Evolutionary conservation across 495 filamentous ascomycete genomes (phyloP).

Genomic region (Hypoxylon lenormandii): DNA sequence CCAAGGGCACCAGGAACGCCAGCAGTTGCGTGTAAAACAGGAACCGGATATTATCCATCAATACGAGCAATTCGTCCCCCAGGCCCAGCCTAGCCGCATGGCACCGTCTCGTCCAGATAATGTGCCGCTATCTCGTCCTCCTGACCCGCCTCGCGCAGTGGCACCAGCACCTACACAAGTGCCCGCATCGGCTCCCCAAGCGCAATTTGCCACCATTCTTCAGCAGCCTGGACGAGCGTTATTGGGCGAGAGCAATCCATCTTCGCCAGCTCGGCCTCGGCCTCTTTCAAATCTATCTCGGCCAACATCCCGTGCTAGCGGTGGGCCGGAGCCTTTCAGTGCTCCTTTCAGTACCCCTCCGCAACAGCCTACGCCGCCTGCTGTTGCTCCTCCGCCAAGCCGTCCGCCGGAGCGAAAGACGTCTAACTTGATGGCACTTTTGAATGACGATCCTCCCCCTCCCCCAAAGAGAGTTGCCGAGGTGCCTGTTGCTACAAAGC

Average conservation of each 20-base stretch:
- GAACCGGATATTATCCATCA: conserved; percentile 57
- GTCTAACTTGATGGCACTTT: conserved; percentile 62
- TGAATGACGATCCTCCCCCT: conserved; percentile 62
- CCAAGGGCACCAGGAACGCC: conserved; percentile 48
- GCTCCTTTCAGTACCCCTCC: conserved; percentile 52
- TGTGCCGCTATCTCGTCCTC: conserved; percentile 55
- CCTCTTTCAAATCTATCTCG: conserved; percentile 52
- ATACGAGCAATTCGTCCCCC: conserved; percentile 51
- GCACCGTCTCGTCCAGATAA: conserved; percentile 55
- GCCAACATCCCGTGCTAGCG: conserved; percentile 47
- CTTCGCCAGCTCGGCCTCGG: conserved; percentile 48
- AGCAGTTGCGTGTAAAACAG: conserved; percentile 58
- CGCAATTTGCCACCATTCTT: conserved; percentile 47
- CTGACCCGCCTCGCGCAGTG: conserved; percentile 56
- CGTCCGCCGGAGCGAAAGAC: conserved; percentile 59
- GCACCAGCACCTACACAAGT: conserved; percentile 33
- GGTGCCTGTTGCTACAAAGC: conserved; percentile 50
- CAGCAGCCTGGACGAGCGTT: conserved; percentile 53
- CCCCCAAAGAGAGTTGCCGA: conserved; percentile 57
- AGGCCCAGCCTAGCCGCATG: conserved; percentile 44
- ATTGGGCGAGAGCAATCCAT: conserved; percentile 51
- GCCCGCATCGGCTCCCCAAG: conserved; percentile 31
- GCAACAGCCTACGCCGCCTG: conserved; percentile 51
- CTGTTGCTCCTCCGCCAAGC: conserved; percentile 46
- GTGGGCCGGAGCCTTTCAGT: conserved; percentile 55